Conservation (phyloP, 768 basidiomycete species). For the Grammothele lineata region DNA sequence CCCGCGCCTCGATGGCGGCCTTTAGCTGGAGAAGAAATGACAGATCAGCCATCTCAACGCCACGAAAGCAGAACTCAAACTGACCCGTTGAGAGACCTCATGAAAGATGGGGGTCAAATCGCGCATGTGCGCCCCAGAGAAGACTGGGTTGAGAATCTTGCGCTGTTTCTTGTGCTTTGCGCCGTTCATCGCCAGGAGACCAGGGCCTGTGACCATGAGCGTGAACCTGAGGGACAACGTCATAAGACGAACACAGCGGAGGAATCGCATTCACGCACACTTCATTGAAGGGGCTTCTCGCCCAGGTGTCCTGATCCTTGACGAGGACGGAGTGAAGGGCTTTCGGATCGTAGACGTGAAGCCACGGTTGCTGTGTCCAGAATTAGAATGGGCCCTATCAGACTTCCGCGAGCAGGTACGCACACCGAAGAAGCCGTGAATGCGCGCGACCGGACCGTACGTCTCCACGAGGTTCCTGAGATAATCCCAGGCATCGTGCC, state of each 20-base stretch:
- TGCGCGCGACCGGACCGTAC: no score
- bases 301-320: conserved; percentile 17
- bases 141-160: conserved; percentile 21
- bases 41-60: no score
- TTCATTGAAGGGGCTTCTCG: background rate
- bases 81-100: conserved; percentile 9
- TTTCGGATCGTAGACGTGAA: conserved; percentile 12
- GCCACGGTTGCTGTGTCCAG: background rate
- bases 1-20: conserved; percentile 3
- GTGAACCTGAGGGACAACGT: background rate
- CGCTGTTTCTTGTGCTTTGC: conserved; percentile 17
- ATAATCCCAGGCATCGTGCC: no score
- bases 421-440: no score
- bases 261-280: background rate
- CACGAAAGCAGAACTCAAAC: background rate
- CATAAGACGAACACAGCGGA: background rate
- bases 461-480: no score
- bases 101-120: conserved; percentile 21
- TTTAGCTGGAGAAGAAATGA: conserved; percentile 4
- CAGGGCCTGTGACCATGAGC: conserved; percentile 11
- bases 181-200: conserved; percentile 16
- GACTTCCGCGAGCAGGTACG: no score
- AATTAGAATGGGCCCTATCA: no score
- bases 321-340: conserved; percentile 15
- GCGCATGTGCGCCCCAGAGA: conserved; percentile 20